Percentiles rank a stretch among this genome's conserved stretches.
These are phyloP conservation scores for Triangularia verruculosa DNA, from an alignment of 2,329 filamentous ascomycete genomes.

Conservation along the genomic window DNA sequence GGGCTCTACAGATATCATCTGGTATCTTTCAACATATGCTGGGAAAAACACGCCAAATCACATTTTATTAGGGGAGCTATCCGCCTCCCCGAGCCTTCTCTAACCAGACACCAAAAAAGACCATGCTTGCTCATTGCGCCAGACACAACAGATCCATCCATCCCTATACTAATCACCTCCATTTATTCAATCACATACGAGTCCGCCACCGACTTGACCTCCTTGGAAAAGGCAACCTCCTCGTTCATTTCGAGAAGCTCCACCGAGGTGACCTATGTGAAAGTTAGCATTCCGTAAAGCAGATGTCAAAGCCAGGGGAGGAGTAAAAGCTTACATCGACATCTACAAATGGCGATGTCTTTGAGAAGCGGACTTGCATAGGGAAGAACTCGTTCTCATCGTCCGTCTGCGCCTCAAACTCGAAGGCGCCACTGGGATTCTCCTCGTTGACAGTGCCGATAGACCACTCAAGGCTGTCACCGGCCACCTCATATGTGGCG, in stretches of 20 bases:
- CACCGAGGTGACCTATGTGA: slow-evolving; percentile 61
- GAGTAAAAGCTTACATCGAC: slow-evolving; percentile 71
- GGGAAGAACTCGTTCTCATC: slow-evolving; percentile 97
- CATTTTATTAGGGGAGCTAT: not conserved
- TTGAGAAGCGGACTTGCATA: slow-evolving; percentile 87
- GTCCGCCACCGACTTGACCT: slow-evolving; percentile 73
- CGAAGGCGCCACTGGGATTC: slow-evolving; percentile 82
- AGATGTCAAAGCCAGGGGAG: no score
- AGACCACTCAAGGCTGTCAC: slow-evolving; percentile 90
- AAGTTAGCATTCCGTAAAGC: slow-evolving; percentile 29
- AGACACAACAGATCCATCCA: not conserved
- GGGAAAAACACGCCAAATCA: not conserved
- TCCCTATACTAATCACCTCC: slow-evolving; percentile 14
- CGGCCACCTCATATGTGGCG: slow-evolving; percentile 88
- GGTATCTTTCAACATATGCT: not conserved
- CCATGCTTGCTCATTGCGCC: slow-evolving; percentile 14
- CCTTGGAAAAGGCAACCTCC: slow-evolving; percentile 78
- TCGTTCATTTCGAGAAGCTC: slow-evolving; percentile 71
- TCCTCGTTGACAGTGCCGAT: slow-evolving; percentile 82
- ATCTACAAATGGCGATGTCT: slow-evolving; percentile 81
- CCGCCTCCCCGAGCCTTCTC: slow-evolving; percentile 13
- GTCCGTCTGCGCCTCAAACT: slow-evolving; percentile 86
- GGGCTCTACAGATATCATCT: not conserved
- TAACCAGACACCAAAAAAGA: slow-evolving; percentile 15
- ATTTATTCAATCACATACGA: slow-evolving; percentile 71